Conservation (phyloP, 129 eudicot species). For the Oenanthe sinensis region DNA sequence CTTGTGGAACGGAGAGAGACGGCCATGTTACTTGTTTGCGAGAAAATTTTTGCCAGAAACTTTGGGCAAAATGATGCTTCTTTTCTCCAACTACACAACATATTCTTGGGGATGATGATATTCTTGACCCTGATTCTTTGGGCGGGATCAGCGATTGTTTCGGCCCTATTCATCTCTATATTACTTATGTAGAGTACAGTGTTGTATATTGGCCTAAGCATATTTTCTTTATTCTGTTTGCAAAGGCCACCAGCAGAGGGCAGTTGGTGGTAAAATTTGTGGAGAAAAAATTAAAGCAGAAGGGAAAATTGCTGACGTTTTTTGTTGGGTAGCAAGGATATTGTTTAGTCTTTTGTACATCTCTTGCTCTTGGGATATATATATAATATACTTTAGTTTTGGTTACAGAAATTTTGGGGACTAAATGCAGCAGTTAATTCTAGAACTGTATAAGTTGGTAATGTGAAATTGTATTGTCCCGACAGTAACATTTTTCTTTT, state of each 20-base stretch:
- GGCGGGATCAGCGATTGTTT: slow-evolving; percentile 20
- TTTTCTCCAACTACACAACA: slow-evolving; percentile 56
- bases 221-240: background rate
- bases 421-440: background rate
- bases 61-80: slow-evolving; percentile 42
- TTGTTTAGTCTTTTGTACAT: background rate
- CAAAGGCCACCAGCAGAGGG: background rate
- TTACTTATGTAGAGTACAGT: slow-evolving; percentile 17
- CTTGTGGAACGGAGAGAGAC: slow-evolving; percentile 73
- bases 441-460: background rate
- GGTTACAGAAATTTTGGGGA: background rate
- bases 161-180: slow-evolving; percentile 17
- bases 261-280: background rate
- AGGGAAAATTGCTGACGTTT: too few relatives aligned
- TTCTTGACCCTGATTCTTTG: slow-evolving; percentile 44
- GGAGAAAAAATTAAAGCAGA: too few relatives aligned
- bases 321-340: background rate
- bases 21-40: slow-evolving; percentile 87
- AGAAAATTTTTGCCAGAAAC: slow-evolving; percentile 82
- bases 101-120: too few relatives aligned
- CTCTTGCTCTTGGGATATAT: too few relatives aligned
- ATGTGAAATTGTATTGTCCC: background rate
- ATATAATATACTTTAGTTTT: background rate
- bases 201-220: slow-evolving; percentile 19
- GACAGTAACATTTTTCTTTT: background rate